phyloP scores from a whole-genome alignment of 805 yeast genomes.

The Huiozyma sinensis region DNA sequence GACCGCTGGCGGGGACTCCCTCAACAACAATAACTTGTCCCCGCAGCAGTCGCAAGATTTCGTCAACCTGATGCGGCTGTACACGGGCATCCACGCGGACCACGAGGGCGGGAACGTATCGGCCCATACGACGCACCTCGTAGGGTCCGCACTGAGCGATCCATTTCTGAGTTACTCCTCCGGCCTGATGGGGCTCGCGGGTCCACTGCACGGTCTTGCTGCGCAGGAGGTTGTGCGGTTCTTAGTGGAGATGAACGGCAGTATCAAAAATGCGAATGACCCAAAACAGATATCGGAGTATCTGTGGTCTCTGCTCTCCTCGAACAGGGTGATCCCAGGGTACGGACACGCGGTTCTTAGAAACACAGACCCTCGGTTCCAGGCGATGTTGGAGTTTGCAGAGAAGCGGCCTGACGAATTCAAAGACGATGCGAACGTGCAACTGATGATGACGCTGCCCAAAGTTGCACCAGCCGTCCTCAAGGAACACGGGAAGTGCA shows the following conservation, averaged over 20 bases:
- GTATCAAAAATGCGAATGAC: conserved; percentile 24
- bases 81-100: conserved; percentile 72
- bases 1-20: conserved; percentile 28
- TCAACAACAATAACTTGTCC: conserved; percentile 22
- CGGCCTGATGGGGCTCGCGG: conserved; percentile 75
- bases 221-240: conserved; percentile 78
- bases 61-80: conserved; percentile 66
- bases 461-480: conserved; percentile 67
- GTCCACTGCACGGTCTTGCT: conserved; percentile 79
- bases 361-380: conserved; percentile 73
- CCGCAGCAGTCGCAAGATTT: conserved; percentile 42
- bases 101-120: conserved; percentile 88
- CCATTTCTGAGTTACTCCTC: conserved; percentile 70
- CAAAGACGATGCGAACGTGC: conserved; percentile 52
- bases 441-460: conserved; percentile 54
- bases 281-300: conserved; percentile 46
- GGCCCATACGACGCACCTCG: conserved; percentile 78
- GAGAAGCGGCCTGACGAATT: conserved; percentile 41
- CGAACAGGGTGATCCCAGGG: conserved; percentile 77
- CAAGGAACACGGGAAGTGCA: conserved; percentile 71
- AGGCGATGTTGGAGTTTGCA: conserved; percentile 64
- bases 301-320: conserved; percentile 60
- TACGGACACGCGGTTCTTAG: conserved; percentile 83
- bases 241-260: conserved; percentile 50
- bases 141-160: conserved; percentile 70